Evolutionary conservation across 2,329 filamentous ascomycete species (phyloP), one percentile per base, ranked within the genome.

Genomic region (Lomentospora prolificans): DNA sequence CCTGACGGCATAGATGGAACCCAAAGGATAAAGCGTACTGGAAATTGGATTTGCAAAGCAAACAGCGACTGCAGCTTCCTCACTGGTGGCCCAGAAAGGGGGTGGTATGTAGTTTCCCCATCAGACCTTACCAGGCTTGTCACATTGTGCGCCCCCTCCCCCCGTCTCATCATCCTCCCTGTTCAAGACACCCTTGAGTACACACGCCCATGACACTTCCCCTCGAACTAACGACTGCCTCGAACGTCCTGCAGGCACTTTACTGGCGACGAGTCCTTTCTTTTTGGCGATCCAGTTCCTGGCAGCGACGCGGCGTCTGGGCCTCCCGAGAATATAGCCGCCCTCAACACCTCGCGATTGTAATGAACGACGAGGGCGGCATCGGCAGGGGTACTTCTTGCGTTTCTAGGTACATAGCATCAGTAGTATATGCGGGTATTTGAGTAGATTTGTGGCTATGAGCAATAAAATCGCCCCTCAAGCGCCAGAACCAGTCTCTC

Each of bases 21-120:
- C 30, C 28, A 17, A 36, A 8, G 22, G 10, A 22, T 4, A 9
- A 25, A 58, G 50, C 53, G 57, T 53, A 75, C 78, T 25, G 90
- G 89, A 36, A 86, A 86, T 27, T 99, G 92, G 92, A 77, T 82
- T 41, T 91, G 90, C 65, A 79, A 82, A 58, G 67, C 81, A 55
- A 92, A 96, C 71, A 90, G 90, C 14, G 89, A 96, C 67, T 96
- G 90, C 65, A 85, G 80, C 58, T 95, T 92, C 70, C 73, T 97
- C 61, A 82, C 77, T 55, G 79, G 80, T 55, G 92, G 92, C 6
- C 86, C 87, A 63, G 92, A 97, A 70, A 79, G 91, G 73, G 90
- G 90, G 66, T 97, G 92, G 90, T 94, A 64, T 68, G 53, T 55
- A 17, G 33, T 51, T 51, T 51, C 14, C 6, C 19, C n/a, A n/a